Percentiles rank a stretch among this genome's conserved stretches.
Evolutionary conservation across 2,329 filamentous ascomycete genomes (phyloP).

Genomic region (Cadophora gregata): DNA sequence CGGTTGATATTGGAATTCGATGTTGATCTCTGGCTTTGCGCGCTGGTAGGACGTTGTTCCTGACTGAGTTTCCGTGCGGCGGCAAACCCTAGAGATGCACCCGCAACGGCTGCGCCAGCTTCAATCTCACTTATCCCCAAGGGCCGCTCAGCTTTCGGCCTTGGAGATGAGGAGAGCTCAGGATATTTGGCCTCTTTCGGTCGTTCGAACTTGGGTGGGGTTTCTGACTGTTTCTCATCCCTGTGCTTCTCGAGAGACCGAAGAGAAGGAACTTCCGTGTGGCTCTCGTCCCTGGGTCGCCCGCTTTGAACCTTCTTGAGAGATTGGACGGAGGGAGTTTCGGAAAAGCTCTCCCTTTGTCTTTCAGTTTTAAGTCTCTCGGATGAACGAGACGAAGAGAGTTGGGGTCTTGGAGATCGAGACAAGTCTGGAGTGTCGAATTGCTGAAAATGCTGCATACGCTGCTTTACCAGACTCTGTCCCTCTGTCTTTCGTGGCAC

Average conservation of each 20-base stretch:
- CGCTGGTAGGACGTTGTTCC: constrained; percentile 42
- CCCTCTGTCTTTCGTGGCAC: constrained; percentile 20
- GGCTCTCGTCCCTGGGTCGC: neutral
- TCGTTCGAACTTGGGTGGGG: constrained; percentile 19
- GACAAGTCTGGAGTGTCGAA: constrained; percentile 21
- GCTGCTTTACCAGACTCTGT: constrained; percentile 36
- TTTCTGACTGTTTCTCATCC: constrained; percentile 5
- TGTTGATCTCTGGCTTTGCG: constrained; percentile 38
- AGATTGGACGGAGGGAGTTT: constrained; percentile 17
- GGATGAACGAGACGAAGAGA: constrained; percentile 11
- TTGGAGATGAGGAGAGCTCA: constrained; percentile 36
- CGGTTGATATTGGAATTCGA: constrained; percentile 44
- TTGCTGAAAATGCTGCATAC: constrained; percentile 35
- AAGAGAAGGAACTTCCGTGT: neutral
- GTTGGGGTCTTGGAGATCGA: constrained; percentile 6
- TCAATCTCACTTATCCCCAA: constrained; percentile 35
- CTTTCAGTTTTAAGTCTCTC: constrained; percentile 2
- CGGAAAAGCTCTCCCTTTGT: neutral
- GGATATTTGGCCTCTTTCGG: constrained; percentile 39
- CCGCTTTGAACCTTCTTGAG: constrained; percentile 34
- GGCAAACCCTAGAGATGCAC: constrained; percentile 40
- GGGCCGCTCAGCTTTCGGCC: constrained; percentile 38
- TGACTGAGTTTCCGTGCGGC: constrained; percentile 40
- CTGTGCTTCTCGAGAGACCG: neutral
- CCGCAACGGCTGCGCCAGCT: constrained; percentile 37